These are phyloP conservation scores for Bremia lactucae DNA, from an alignment of 352 stramenopile species.

Conservation along the genomic window DNA sequence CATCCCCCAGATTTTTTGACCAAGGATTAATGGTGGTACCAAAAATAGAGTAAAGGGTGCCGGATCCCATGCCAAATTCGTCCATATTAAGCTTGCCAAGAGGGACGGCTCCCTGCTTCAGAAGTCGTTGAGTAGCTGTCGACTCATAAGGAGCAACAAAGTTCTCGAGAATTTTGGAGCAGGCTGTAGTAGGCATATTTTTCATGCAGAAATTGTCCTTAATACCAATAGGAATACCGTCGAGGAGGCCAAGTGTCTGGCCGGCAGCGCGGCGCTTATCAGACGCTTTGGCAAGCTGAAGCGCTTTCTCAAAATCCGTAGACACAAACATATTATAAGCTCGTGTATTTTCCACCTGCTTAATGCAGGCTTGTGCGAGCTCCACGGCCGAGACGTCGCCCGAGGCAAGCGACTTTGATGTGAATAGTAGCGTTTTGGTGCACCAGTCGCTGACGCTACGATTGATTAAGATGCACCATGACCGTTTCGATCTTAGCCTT, in stretches of 20 bases:
- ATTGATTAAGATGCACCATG: too few species aligned
- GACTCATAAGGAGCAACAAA: slow-evolving; percentile 88
- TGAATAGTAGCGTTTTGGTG: slow-evolving; percentile 43
- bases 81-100: slow-evolving; percentile 97
- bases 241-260: slow-evolving; percentile 48
- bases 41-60: slow-evolving; percentile 85
- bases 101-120: slow-evolving; percentile 85
- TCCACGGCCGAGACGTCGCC: slow-evolving; percentile 44
- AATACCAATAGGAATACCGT: slow-evolving; percentile 92
- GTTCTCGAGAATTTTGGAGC: slow-evolving; percentile 84
- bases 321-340: slow-evolving; percentile 75
- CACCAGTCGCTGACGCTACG: slow-evolving; percentile 49
- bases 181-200: slow-evolving; percentile 74
- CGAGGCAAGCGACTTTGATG: slow-evolving; percentile 31
- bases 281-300: slow-evolving; percentile 64
- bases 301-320: slow-evolving; percentile 55
- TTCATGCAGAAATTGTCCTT: slow-evolving; percentile 95
- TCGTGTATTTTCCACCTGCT: slow-evolving; percentile 59
- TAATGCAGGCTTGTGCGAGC: slow-evolving; percentile 59
- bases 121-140: slow-evolving; percentile 73
- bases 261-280: slow-evolving; percentile 52
- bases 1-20: slow-evolving; percentile 44
- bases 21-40: slow-evolving; percentile 85
- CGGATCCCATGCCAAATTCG: slow-evolving; percentile 98
- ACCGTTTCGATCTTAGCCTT: too few species aligned